Evolutionary conservation across 2,329 filamentous ascomycete genomes (phyloP).

Genomic region (Alternaria sp.): DNA sequence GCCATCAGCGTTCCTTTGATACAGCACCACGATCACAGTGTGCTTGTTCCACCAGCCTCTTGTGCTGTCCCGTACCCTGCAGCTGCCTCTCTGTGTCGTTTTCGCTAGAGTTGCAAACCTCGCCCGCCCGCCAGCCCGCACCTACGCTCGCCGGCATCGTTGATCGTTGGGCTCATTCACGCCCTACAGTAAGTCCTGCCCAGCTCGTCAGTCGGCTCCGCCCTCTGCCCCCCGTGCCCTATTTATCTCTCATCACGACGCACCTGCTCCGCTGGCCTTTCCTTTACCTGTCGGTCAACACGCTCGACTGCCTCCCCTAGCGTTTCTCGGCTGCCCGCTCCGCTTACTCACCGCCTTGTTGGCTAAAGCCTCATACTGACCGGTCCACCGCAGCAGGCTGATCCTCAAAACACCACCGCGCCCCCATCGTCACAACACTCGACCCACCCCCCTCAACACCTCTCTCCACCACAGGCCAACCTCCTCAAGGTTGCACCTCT

Average conservation of each 20-base stretch:
- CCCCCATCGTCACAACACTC: slow-evolving; percentile 26
- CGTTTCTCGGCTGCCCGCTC: slow-evolving; percentile 35
- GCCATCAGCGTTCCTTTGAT: slow-evolving; percentile 23
- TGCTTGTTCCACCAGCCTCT: slow-evolving; percentile 32
- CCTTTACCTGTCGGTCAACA: slow-evolving; percentile 21
- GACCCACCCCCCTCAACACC: slow-evolving; percentile 17
- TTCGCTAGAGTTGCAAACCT: slow-evolving; percentile 21
- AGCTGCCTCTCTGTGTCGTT: slow-evolving; percentile 31
- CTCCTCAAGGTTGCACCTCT: slow-evolving; percentile 41
- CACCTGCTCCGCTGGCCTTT: slow-evolving; percentile 17
- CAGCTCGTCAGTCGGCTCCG: slow-evolving; percentile 33
- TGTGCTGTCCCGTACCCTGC: slow-evolving; percentile 39
- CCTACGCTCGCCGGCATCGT: slow-evolving; percentile 25
- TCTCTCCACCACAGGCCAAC: slow-evolving; percentile 34
- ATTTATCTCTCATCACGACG: slow-evolving; percentile 17
- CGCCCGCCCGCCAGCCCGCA: slow-evolving; percentile 16
- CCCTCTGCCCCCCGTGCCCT: slow-evolving; percentile 25
- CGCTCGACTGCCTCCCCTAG: slow-evolving; percentile 27
- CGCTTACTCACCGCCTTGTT: slow-evolving; percentile 52
- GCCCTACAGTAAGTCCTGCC: slow-evolving; percentile 46
- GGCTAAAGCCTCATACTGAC: slow-evolving; percentile 51
- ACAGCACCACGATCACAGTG: slow-evolving; percentile 31
- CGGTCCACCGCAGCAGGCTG: slow-evolving; percentile 48
- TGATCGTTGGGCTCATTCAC: slow-evolving; percentile 48
- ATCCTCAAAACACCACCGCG: slow-evolving; percentile 37